A percentile compares a stretch with the other conserved stretches of the same genome.
phyloP scores from a whole-genome alignment of 2,329 filamentous ascomycete species.

The Fonsecaea erecta region DNA sequence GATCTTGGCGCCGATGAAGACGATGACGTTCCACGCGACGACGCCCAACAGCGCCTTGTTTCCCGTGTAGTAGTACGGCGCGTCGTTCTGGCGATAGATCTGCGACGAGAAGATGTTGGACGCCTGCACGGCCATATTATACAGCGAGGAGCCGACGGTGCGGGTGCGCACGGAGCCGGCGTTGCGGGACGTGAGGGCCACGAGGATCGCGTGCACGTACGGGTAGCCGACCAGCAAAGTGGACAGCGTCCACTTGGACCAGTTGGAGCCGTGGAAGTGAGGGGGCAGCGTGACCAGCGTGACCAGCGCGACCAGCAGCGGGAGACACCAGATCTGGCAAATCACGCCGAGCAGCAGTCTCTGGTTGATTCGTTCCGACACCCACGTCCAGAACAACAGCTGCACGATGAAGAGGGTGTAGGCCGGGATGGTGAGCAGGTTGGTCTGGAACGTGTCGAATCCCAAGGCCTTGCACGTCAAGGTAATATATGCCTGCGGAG shows the following conservation, averaged over 20 bases:
- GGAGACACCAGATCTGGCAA: slow-evolving; percentile 64
- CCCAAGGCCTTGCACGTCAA: slow-evolving; percentile 60
- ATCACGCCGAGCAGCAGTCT: slow-evolving; percentile 54
- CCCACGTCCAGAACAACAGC: slow-evolving; percentile 59
- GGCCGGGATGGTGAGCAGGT: slow-evolving; percentile 66
- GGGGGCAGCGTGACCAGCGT: slow-evolving; percentile 59
- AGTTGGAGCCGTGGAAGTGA: slow-evolving; percentile 53
- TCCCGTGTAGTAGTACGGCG: slow-evolving; percentile 57
- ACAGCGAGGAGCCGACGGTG: slow-evolving; percentile 62
- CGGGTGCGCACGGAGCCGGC: slow-evolving; percentile 65
- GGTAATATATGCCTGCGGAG: slow-evolving; percentile 61
- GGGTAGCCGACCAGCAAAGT: slow-evolving; percentile 59
- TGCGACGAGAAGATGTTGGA: slow-evolving; percentile 50
- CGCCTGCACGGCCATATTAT: slow-evolving; percentile 54
- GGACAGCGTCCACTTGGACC: slow-evolving; percentile 59
- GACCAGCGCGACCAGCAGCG: slow-evolving; percentile 62
- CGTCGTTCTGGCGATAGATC: slow-evolving; percentile 62
- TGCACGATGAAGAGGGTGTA: slow-evolving; percentile 62
- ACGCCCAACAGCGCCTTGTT: slow-evolving; percentile 58
- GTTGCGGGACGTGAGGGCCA: slow-evolving; percentile 66
- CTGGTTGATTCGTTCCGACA: slow-evolving; percentile 56
- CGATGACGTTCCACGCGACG: slow-evolving; percentile 53
- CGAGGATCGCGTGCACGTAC: slow-evolving; percentile 64
- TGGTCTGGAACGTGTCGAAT: slow-evolving; percentile 66
- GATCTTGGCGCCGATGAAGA: slow-evolving; percentile 53